These are phyloP conservation scores for Arthrobotrys musiformis DNA, from an alignment of 2,329 filamentous ascomycete species.

Conservation along the genomic window DNA sequence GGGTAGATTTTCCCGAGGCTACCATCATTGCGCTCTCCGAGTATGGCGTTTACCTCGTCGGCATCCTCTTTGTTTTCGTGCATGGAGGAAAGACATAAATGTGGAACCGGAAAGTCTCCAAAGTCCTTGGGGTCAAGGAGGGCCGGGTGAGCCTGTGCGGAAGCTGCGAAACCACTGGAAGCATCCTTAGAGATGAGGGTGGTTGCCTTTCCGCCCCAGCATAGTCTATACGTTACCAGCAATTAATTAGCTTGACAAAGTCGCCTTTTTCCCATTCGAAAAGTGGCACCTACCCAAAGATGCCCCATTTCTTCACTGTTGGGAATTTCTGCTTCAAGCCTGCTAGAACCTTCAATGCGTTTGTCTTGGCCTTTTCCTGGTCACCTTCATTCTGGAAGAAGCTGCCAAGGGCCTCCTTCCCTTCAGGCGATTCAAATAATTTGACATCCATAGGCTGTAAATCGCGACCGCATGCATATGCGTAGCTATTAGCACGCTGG, in stretches of 20 bases:
- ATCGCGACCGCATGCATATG: background rate
- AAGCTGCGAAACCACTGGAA: conserved; percentile 7
- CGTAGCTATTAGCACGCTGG: background rate
- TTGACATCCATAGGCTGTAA: conserved; percentile 29
- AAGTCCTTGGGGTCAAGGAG: conserved; percentile 23
- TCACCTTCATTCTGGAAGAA: conserved; percentile 34
- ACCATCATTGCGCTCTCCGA: conserved; percentile 11
- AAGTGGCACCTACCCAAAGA: conserved; percentile 32
- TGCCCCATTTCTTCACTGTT: conserved; percentile 34
- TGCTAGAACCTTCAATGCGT: conserved; percentile 14
- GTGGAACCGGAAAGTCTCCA: conserved; percentile 15
- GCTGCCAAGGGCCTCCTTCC: conserved; percentile 2
- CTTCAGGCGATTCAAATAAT: conserved; percentile 24
- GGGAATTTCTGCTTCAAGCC: conserved; percentile 45
- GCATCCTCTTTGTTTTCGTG: conserved; percentile 14
- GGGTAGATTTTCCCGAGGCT: conserved; percentile 23
- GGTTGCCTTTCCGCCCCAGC: conserved; percentile 49
- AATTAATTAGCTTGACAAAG: background rate
- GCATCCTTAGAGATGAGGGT: conserved; percentile 19
- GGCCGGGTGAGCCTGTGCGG: conserved; percentile 45
- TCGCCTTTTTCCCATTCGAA: background rate
- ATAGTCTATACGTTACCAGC: conserved; percentile 18
- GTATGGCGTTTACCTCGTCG: conserved; percentile 2
- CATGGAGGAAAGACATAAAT: conserved; percentile 43
- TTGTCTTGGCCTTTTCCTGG: conserved; percentile 6